Percentiles rank a stretch among this genome's conserved stretches.
Conservation (phyloP, 73 alveolate genomes). For the Tetrahymena malaccensis region DNA sequence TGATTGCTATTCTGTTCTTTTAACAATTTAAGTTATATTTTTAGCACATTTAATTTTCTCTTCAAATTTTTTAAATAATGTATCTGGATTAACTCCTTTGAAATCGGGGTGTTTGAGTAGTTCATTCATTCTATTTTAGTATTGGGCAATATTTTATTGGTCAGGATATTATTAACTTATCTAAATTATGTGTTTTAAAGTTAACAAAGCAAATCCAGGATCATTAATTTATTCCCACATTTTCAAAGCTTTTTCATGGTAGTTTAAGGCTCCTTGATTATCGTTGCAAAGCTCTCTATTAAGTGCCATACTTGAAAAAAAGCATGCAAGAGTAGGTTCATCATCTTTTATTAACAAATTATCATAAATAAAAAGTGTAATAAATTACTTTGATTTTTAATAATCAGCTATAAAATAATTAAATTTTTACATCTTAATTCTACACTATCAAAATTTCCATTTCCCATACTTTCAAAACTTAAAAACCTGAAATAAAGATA, state of each 20-base stretch:
- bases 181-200: not conserved
- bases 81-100: constrained; percentile 22
- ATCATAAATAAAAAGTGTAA: constrained; percentile 4
- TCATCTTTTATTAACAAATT: constrained; percentile 5
- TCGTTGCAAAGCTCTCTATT: constrained; percentile 30
- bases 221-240: constrained; percentile 17
- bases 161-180: not conserved
- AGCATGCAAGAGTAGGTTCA: constrained; percentile 20
- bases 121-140: not conserved
- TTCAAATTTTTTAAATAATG: constrained; percentile 29
- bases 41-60: constrained; percentile 28
- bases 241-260: constrained; percentile 22
- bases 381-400: no score
- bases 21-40: not conserved
- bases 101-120: constrained; percentile 7
- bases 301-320: constrained; percentile 26
- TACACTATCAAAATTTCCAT: constrained; percentile 21
- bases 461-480: constrained; percentile 36
- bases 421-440: constrained; percentile 13
- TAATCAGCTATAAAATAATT: not conserved
- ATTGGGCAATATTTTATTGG: not conserved
- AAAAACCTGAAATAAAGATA: constrained; percentile 20
- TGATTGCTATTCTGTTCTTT: not conserved
- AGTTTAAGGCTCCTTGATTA: not conserved
- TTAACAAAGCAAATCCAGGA: constrained; percentile 14